Evolutionary conservation across 352 stramenopile genomes (phyloP), one percentile per base, ranked within the genome.

Genomic region (Phytophthora fragariaefolia): DNA sequence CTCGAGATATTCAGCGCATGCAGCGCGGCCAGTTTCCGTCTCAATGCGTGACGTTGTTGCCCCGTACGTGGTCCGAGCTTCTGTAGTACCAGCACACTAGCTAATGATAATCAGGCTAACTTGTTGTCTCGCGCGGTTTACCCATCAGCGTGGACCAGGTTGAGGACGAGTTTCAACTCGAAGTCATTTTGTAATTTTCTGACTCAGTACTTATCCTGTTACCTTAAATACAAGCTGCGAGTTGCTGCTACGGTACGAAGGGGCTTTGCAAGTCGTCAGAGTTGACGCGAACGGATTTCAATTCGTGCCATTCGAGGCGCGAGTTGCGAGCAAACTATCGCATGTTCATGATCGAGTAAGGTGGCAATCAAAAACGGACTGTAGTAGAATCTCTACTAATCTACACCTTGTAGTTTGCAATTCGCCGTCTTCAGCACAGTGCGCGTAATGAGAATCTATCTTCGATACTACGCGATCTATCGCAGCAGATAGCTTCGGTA

Each of bases 21-120:
- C 75, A 88, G 52, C 64, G 71, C 34, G 79, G 82, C 3, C 62
- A 75, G 42, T 87, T 87, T 65, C 80, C 82, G 27, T 45, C 48
- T 5, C 56, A 78, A 50, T 79, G 79, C n/a, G 36, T 77, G 43
- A 88, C 82, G 9, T 54, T 55, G 12, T 68, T 90, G 15, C 75
- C 80, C 53, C 69, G 82, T 90, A 63, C 46, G 58, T 52, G 6
- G 22, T 20, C 52, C 50, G 6, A 15, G 12, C 22, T 52, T 17
- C 22, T 17, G 36, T 7, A 42, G 12, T 64, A 17, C 30, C 27
- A 51, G 47, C 38, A n/a, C 26, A n/a, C 24, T 28, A 18, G 15
- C 43, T 61, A n/a, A n/a, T n/a, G n/a, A n/a, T n/a, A 40, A 62
- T 43, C 28, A 40, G 54, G 6, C 58, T 63, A 28, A 58, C 48